A percentile compares a stretch with the other conserved stretches of the same genome.
Conservation (phyloP, 805 yeast species). For the Middelhovenomyces tepae region DNA sequence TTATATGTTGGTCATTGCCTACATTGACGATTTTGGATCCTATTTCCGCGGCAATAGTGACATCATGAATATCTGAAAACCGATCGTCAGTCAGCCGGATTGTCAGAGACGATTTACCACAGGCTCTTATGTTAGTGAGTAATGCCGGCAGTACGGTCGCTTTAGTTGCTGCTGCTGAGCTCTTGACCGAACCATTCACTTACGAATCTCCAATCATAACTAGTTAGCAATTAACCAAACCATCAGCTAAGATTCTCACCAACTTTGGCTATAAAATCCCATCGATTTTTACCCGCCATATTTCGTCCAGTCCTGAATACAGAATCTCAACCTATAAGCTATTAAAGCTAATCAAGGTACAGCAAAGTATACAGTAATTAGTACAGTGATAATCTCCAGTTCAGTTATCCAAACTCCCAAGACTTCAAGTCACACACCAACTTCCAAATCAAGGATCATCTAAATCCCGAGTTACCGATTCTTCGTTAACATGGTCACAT, state of each 20-base stretch:
- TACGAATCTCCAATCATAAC: slow-evolving; percentile 32
- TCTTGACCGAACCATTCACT: slow-evolving; percentile 8
- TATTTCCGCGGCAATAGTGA: slow-evolving; percentile 31
- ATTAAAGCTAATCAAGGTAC: no score
- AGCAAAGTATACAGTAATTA: no score
- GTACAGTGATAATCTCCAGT: no score
- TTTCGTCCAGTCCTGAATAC: no score
- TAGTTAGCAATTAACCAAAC: slow-evolving; percentile 4
- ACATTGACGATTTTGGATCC: slow-evolving; percentile 28
- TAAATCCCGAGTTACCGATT: no score
- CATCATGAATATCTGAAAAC: slow-evolving; percentile 27
- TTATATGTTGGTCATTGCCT: slow-evolving; percentile 23
- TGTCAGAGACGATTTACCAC: slow-evolving; percentile 30
- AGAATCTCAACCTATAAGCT: no score
- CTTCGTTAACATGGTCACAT: no score
- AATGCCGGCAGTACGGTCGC: background rate
- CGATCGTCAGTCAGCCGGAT: slow-evolving; percentile 28
- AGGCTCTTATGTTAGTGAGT: slow-evolving; percentile 20
- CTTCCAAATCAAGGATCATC: no score
- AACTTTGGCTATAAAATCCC: slow-evolving; percentile 29
- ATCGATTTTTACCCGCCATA: no score
- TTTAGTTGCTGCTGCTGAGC: slow-evolving; percentile 1
- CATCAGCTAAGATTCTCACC: slow-evolving; percentile 12
- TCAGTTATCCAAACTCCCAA: no score
- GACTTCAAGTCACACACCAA: no score